phyloP scores from a whole-genome alignment of 2,329 filamentous ascomycete species.

The Penicillium polonicum region DNA sequence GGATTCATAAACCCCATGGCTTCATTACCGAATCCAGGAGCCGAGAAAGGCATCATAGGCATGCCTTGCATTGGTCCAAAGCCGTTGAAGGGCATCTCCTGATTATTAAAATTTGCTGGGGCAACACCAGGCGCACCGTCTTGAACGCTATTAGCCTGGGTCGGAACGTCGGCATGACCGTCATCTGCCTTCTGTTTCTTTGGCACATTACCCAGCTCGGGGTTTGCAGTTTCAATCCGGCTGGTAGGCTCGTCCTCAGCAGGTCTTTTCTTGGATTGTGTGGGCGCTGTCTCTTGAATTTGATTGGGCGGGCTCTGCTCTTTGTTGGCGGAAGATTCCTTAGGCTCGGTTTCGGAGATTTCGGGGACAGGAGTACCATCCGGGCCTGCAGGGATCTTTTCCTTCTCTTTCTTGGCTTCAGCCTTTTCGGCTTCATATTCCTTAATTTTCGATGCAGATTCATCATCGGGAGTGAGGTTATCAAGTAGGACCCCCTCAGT shows the following conservation, averaged over 20 bases:
- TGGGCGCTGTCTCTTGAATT: conserved; percentile 33
- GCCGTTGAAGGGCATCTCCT: conserved; percentile 38
- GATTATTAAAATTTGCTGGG: conserved; percentile 31
- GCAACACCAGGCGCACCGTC: conserved; percentile 19
- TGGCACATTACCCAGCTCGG: conserved; percentile 29
- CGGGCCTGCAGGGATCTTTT: conserved; percentile 34
- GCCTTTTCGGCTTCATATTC: conserved; percentile 62
- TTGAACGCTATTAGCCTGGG: conserved; percentile 14
- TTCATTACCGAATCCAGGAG: conserved; percentile 34
- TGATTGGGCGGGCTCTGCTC: conserved; percentile 33
- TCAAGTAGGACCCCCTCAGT: conserved; percentile 90
- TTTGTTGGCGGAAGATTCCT: conserved; percentile 14
- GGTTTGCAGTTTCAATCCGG: conserved; percentile 49
- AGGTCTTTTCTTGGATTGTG: conserved; percentile 71
- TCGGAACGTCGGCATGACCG: conserved; percentile 9
- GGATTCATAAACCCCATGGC: conserved; percentile 41
- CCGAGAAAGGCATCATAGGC: conserved; percentile 35
- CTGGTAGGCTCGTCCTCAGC: conserved; percentile 64
- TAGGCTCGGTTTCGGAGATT: conserved; percentile 11
- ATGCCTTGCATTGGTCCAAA: conserved; percentile 36
- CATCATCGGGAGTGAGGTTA: conserved; percentile 80
- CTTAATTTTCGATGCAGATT: conserved; percentile 74
- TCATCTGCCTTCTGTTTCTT: conserved; percentile 50
- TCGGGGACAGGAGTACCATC: conserved; percentile 23
- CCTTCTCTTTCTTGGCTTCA: conserved; percentile 46